Conservation (phyloP, 495 filamentous ascomycete genomes). For the Immersiella caudata region DNA sequence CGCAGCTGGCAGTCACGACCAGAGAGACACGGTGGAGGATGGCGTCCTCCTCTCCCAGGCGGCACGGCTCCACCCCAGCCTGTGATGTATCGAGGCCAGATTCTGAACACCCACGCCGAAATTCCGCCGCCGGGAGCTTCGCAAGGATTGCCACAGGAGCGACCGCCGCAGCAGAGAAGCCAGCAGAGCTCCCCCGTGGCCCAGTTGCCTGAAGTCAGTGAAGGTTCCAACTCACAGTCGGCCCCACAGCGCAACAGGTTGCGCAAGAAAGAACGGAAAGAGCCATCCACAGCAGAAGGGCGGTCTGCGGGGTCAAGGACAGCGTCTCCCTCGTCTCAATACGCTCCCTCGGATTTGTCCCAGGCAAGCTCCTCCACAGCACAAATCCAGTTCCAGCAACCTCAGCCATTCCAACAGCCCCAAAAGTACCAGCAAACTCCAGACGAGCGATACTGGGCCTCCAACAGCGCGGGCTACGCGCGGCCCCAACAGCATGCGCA, state of each 20-base stretch:
- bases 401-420: neutral
- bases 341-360: neutral
- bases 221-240: neutral
- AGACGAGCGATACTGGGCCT: neutral
- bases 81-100: neutral
- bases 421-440: neutral
- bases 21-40: constrained; percentile 6
- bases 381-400: neutral
- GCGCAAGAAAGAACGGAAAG: neutral
- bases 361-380: neutral
- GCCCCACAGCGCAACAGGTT: neutral
- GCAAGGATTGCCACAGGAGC: neutral
- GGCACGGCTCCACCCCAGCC: neutral
- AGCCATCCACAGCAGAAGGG: neutral
- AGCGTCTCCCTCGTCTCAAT: neutral
- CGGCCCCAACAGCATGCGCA: neutral
- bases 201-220: neutral
- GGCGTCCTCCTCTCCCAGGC: neutral
- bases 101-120: neutral
- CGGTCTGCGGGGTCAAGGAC: neutral
- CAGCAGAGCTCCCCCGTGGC: neutral
- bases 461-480: neutral
- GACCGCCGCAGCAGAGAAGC: neutral
- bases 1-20: neutral
- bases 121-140: no score